A percentile compares a stretch with the other conserved stretches of the same genome.
phyloP scores from a whole-genome alignment of 306 rosid genomes.

The Dicorynia guianensis region DNA sequence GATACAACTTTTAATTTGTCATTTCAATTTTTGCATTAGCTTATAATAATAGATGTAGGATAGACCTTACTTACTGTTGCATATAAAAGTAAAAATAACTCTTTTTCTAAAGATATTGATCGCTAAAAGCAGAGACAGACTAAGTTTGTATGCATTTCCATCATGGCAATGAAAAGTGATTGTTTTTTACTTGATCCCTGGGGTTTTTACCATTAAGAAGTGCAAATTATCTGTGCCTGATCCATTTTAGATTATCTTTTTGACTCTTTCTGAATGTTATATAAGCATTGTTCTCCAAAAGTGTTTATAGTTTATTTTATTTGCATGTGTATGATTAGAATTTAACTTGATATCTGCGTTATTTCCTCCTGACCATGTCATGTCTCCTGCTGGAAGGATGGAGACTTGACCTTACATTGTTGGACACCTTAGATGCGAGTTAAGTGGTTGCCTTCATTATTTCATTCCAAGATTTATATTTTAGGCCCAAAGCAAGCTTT shows the following conservation, averaged over 20 bases:
- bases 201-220: not conserved
- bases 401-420: not conserved
- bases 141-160: not conserved
- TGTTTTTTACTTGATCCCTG: not conserved
- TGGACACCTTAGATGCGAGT: not conserved
- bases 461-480: not conserved
- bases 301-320: not conserved
- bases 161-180: not conserved
- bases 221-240: not conserved
- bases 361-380: not conserved
- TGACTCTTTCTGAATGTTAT: not conserved
- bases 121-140: not conserved
- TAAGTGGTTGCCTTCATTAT: not conserved
- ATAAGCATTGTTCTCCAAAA: not conserved
- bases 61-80: too few species aligned
- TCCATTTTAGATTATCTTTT: not conserved
- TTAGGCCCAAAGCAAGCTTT: too few species aligned
- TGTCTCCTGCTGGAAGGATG: not conserved
- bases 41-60: not conserved
- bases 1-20: slow-evolving; percentile 1
- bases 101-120: not conserved
- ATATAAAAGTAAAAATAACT: slow-evolving; percentile 8
- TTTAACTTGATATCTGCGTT: not conserved
- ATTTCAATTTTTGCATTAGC: not conserved
- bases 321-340: not conserved